phyloP scores from a whole-genome alignment of 139 green algal genomes.

The Trebouxia sp. region DNA sequence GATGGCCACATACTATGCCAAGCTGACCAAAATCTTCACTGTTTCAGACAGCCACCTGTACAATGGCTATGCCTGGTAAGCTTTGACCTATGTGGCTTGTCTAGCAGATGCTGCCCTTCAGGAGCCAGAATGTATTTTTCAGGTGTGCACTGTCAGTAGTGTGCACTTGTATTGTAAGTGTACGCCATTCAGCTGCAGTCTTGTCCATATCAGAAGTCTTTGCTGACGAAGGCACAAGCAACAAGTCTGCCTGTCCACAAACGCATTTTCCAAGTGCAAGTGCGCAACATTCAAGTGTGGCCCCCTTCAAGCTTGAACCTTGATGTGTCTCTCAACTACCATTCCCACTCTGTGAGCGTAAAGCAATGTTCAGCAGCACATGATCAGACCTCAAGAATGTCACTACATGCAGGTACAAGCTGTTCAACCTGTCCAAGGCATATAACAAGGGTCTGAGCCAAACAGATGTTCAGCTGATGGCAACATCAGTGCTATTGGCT shows the following conservation, averaged over 20 bases:
- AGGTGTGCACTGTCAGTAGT: background rate
- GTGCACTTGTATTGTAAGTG: too few species aligned
- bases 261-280: too few species aligned
- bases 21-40: slow-evolving; percentile 89
- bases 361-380: background rate
- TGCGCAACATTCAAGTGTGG: too few species aligned
- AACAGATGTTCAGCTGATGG: slow-evolving; percentile 77
- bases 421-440: slow-evolving; percentile 85
- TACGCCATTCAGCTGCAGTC: too few species aligned
- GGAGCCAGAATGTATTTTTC: background rate
- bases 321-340: background rate
- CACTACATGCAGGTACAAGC: slow-evolving; percentile 60
- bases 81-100: background rate
- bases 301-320: background rate
- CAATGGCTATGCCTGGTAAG: slow-evolving; percentile 62
- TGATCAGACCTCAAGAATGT: background rate
- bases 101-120: background rate
- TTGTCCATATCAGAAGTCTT: too few species aligned
- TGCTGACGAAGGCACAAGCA: too few species aligned
- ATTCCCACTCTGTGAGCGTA: background rate
- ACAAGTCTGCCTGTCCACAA: too few species aligned
- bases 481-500: slow-evolving; percentile 89
- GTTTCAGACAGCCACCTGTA: slow-evolving; percentile 90
- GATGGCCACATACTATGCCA: slow-evolving; percentile 96
- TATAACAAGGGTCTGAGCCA: slow-evolving; percentile 87